A percentile compares a stretch with the other conserved stretches of the same genome.
These are phyloP conservation scores for Ascochyta koolunga DNA, from an alignment of 2,329 filamentous ascomycete genomes.

Conservation along the genomic window DNA sequence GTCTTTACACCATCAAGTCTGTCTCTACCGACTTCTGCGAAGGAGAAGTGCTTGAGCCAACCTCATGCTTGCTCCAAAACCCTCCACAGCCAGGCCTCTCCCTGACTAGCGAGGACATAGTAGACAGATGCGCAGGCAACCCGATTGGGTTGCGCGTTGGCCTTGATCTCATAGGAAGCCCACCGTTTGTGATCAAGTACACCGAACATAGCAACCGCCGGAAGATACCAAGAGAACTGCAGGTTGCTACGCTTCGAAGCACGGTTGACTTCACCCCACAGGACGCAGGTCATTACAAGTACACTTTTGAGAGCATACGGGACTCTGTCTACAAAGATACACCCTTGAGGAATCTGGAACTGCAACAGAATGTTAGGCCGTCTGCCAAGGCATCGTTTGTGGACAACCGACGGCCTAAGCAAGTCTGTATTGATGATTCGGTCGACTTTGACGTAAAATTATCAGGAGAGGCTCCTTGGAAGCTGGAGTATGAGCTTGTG, in stretches of 20 bases:
- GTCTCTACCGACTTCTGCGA: slow-evolving; percentile 81
- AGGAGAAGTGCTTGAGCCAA: slow-evolving; percentile 90
- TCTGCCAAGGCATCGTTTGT: slow-evolving; percentile 79
- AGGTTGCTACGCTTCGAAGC: slow-evolving; percentile 71
- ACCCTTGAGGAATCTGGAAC: slow-evolving; percentile 60
- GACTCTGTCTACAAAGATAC: slow-evolving; percentile 77
- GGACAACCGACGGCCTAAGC: slow-evolving; percentile 61
- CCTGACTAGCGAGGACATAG: slow-evolving; percentile 78
- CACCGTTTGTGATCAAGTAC: slow-evolving; percentile 86
- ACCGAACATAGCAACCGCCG: slow-evolving; percentile 68
- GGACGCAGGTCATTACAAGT: slow-evolving; percentile 83
- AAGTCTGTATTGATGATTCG: slow-evolving; percentile 82
- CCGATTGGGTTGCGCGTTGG: slow-evolving; percentile 89
- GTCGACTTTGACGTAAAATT: slow-evolving; percentile 77
- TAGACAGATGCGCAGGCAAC: slow-evolving; percentile 93
- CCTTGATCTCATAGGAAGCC: slow-evolving; percentile 87
- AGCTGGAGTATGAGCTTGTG: slow-evolving; percentile 88
- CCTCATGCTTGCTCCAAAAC: slow-evolving; percentile 90
- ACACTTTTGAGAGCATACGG: slow-evolving; percentile 79
- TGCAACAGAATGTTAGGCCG: slow-evolving; percentile 93
- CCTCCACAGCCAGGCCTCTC: slow-evolving; percentile 83
- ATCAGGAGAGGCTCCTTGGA: slow-evolving; percentile 84
- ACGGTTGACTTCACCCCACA: slow-evolving; percentile 84
- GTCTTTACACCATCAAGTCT: slow-evolving; percentile 83
- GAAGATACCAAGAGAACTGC: slow-evolving; percentile 58